Evolutionary conservation across 768 basidiomycete species (phyloP), one percentile per base, ranked within the genome.

Genomic region (Tulasnella sp.): DNA sequence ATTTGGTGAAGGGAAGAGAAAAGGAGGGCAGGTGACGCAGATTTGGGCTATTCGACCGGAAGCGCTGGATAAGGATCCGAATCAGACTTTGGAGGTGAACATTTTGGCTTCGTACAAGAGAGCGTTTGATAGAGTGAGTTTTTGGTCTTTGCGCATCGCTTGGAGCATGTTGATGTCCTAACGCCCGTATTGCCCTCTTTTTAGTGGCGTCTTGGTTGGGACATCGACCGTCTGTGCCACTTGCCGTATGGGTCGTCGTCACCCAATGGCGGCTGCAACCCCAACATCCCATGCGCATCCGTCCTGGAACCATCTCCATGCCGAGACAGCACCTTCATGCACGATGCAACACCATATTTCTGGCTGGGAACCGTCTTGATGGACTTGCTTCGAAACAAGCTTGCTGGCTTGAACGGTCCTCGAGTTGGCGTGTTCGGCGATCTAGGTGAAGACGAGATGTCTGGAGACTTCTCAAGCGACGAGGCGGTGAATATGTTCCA

Each of bases 151-250:
- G 20, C 9, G 5, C 73, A 1, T 55, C 13, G 40, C 32, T 7
- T 57, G 40, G 20, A 67, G 18, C 73, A 18, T 61, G 16, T 29
- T 32, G 73, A 70, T 80, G 46, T 13, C n/a, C 35, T 44, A n/a
- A 42, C n/a, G n/a, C 35, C 29, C 35, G 13, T 29, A 26, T 75
- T 23, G 13, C 16, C 72, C 42, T 67, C 55, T 29, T 77, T 32
- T 11, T 73, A 85, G 84, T 86, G 85, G 85, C 80, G 85, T 46
- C 80, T 83, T 82, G 85, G 85, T 9, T 85, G 85, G 85, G 84
- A 85, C 79, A 84, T 84, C 78, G 85, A 86, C 78, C 74, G 81
- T 18, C 73, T 83, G 1, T 85, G 84, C 79, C 77, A 80, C 67
- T 32, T 71, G 37, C 42, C 72, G 2, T 51, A 26, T 48, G 37